A percentile compares a stretch with the other conserved stretches of the same genome.
These are phyloP conservation scores for Nothophytophthora sp. DNA, from an alignment of 352 stramenopile genomes.

Conservation along the genomic window DNA sequence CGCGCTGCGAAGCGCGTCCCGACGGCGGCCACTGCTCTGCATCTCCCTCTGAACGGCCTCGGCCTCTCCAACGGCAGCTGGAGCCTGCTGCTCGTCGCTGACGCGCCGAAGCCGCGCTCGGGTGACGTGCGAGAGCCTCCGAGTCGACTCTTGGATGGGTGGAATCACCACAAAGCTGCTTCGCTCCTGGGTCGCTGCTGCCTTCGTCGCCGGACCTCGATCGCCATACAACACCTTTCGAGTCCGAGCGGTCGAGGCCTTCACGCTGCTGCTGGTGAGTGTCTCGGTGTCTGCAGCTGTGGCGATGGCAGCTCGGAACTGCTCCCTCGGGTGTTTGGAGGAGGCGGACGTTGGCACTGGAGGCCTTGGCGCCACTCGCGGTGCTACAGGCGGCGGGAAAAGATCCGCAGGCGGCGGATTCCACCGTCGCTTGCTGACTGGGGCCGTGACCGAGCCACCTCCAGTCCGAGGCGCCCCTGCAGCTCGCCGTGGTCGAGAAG, in stretches of 20 bases:
- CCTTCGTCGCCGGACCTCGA: background rate
- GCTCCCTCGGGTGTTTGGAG: constrained; percentile 6
- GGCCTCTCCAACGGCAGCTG: constrained; percentile 4
- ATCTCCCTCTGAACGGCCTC: constrained; percentile 21
- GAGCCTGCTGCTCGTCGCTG: constrained; percentile 1
- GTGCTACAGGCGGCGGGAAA: constrained; percentile 12
- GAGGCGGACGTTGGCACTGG: background rate
- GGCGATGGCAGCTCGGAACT: constrained; percentile 20
- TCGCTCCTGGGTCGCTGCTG: background rate
- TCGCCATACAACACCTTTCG: background rate
- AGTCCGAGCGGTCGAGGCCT: constrained; percentile 1
- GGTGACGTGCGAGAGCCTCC: constrained; percentile 8
- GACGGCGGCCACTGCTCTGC: constrained; percentile 10
- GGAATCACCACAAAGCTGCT: background rate
- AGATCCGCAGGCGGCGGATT: constrained; percentile 25
- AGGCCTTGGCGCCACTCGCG: background rate
- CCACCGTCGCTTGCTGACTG: constrained; percentile 26
- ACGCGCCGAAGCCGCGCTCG: background rate
- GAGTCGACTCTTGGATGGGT: constrained; percentile 5
- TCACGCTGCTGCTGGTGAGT: background rate
- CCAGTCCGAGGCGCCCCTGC: no score
- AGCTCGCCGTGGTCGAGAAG: no score
- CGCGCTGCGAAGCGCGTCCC: constrained; percentile 28
- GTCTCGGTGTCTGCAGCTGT: background rate
- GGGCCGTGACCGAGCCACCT: constrained; percentile 4